Evolutionary conservation across 2,329 filamentous ascomycete genomes (phyloP).

Genomic region (Monosporascus sp.): DNA sequence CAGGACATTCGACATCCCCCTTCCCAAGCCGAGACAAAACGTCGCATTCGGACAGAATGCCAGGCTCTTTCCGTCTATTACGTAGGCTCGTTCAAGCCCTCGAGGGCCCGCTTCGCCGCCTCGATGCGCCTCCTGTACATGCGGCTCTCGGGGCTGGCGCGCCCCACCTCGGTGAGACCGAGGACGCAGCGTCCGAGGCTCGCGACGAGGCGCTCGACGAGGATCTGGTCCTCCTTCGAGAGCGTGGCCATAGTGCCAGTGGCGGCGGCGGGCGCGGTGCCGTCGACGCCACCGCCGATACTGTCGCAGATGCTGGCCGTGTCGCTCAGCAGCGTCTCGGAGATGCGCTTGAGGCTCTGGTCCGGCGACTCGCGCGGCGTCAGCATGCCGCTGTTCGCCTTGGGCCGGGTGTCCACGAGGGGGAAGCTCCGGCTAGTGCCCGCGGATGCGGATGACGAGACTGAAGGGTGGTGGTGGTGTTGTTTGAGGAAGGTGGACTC

Average conservation of each 20-base stretch:
- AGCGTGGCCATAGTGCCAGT: conserved; percentile 41
- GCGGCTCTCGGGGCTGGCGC: conserved; percentile 51
- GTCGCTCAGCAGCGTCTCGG: conserved; percentile 43
- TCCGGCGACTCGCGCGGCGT: conserved; percentile 47
- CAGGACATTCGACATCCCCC: too few relatives aligned
- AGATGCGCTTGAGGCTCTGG: conserved; percentile 40
- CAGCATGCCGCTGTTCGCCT: conserved; percentile 38
- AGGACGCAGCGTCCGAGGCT: conserved; percentile 56
- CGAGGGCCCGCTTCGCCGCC: conserved; percentile 65
- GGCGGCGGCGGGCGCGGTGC: conserved; percentile 12
- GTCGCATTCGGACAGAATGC: too few relatives aligned
- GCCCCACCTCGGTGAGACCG: conserved; percentile 49
- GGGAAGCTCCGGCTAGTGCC: conserved; percentile 59
- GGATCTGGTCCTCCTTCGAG: conserved; percentile 50
- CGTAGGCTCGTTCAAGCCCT: conserved; percentile 51
- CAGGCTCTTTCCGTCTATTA: conserved; percentile 6
- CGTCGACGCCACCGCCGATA: conserved; percentile 20
- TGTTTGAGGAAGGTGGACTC: conserved; percentile 35
- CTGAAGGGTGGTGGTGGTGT: conserved; percentile 38
- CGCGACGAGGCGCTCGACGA: conserved; percentile 55
- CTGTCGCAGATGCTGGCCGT: conserved; percentile 37
- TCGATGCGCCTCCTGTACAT: conserved; percentile 69
- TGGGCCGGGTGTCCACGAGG: conserved; percentile 45
- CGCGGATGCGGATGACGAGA: conserved; percentile 51
- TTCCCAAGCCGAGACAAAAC: too few relatives aligned